Evolutionary conservation across 768 basidiomycete genomes (phyloP).

Genomic region (Grammothele lineata): DNA sequence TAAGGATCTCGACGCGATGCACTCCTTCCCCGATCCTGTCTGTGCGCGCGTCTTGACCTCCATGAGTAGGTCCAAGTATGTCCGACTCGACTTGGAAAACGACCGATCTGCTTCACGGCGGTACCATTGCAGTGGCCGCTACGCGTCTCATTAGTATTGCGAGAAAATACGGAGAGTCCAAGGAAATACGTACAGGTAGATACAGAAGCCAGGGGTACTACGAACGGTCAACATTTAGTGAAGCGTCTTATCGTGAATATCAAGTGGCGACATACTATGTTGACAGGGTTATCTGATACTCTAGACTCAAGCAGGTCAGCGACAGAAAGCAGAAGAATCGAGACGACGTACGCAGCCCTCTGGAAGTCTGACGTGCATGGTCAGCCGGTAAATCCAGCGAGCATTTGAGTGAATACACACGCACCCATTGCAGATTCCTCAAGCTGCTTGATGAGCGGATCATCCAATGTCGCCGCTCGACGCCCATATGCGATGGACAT

Average conservation of each 20-base stretch:
- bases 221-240: background rate
- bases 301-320: too few species aligned
- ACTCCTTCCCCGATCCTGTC: background rate
- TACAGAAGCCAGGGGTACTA: background rate
- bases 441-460: too few species aligned
- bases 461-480: background rate
- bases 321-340: too few species aligned
- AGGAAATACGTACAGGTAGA: background rate
- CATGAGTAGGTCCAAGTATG: background rate
- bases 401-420: too few species aligned
- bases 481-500: conserved; percentile 5
- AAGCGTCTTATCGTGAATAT: too few species aligned
- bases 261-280: too few species aligned
- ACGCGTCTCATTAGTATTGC: background rate
- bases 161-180: background rate
- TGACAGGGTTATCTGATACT: too few species aligned
- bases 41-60: background rate
- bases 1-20: background rate
- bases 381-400: background rate
- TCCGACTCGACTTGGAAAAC: background rate
- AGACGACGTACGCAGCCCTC: background rate
- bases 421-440: too few species aligned
- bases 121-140: background rate
- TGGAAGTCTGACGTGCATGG: background rate
- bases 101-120: background rate